Evolutionary conservation across 345 rosid genomes (phyloP), one percentile per base, ranked within the genome.

Genomic region (Rhodamnia rubescens): DNA sequence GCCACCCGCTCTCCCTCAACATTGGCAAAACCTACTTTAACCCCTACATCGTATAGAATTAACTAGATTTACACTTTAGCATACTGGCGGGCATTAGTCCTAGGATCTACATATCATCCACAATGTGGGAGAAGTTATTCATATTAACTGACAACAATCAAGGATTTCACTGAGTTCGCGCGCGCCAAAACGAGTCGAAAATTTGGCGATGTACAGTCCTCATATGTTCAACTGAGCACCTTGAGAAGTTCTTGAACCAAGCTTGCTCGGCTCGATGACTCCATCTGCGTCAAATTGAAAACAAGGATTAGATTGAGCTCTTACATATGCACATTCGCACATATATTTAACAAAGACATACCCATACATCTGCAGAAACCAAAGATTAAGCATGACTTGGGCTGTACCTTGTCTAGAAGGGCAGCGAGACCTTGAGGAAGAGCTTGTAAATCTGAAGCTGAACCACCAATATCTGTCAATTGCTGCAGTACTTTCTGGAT

Each of bases 401-500:
- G 81, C 78, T 61, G 89, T 92, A 95, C 99, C 96, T 97, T 93
- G 92, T 92, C 90, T 90, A 97, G 91, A 91, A 97, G 95, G 85
- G 93, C 92, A 86, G 95, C 91, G 61, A 97, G 97, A 88, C 96
- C 96, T 87, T 93, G 98, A 11, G 98, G 98, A 85, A 97, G 93
- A 87, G 98, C 98, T 87, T 87, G 90, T 92, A 97, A 88, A 92
- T 93, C 98, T 40, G 94, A 88, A 44, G 83, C 24, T 20, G 98
- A 95, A 83, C 91, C 92, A 21, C 98, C 93, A 32, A 97, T 91
- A 87, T 90, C 92, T 59, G 94, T 90, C 56, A 97, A 87, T 78
- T 93, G 96, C 88, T 87, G 90, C 87, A 95, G 85, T 80, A 97
- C 92, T 89, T 95, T 96, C 90, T 95, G 95, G 50, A 89, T 92